phyloP scores from a whole-genome alignment of 371 early-diverging fungal species.

The Coemansia sp. region DNA sequence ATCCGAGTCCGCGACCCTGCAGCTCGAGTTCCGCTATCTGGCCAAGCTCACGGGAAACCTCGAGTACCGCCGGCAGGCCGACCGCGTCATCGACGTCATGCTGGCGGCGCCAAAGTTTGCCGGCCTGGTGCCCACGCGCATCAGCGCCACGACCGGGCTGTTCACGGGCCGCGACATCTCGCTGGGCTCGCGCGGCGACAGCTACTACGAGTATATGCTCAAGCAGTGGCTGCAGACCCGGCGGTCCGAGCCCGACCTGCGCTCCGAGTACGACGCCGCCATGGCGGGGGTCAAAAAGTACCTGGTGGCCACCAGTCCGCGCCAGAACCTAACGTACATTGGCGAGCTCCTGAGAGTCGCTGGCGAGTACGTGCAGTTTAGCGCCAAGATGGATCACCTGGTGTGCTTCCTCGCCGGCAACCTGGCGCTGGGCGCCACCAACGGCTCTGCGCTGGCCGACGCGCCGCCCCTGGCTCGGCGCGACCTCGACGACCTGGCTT shows the following conservation, averaged over 20 bases:
- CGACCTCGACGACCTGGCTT: conserved; percentile 63
- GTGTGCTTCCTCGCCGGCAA: conserved; percentile 88
- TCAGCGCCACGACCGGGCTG: conserved; percentile 50
- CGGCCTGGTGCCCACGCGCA: conserved; percentile 77
- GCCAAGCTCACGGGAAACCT: conserved; percentile 72
- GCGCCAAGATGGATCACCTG: conserved; percentile 81
- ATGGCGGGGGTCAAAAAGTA: conserved; percentile 78
- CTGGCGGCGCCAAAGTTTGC: conserved; percentile 54
- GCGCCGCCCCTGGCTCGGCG: conserved; percentile 54
- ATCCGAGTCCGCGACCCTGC: conserved; percentile 85
- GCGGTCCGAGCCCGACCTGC: conserved; percentile 65
- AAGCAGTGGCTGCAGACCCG: conserved; percentile 85
- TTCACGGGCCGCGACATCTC: conserved; percentile 55
- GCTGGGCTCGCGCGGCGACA: conserved; percentile 83
- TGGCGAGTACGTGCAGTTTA: conserved; percentile 16
- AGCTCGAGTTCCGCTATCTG: conserved; percentile 88
- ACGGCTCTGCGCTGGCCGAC: conserved; percentile 17
- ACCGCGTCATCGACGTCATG: conserved; percentile 65
- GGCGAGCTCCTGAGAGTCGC: conserved; percentile 63
- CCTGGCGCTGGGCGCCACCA: conserved; percentile 76
- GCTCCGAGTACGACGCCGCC: conserved; percentile 71
- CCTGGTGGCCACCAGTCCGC: conserved; percentile 59
- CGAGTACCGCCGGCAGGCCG: conserved; percentile 70
- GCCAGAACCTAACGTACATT: conserved; percentile 66
- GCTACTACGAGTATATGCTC: conserved; percentile 91